phyloP scores from a whole-genome alignment of 2,329 filamentous ascomycete genomes.

The Knoxdaviesia proteae region DNA sequence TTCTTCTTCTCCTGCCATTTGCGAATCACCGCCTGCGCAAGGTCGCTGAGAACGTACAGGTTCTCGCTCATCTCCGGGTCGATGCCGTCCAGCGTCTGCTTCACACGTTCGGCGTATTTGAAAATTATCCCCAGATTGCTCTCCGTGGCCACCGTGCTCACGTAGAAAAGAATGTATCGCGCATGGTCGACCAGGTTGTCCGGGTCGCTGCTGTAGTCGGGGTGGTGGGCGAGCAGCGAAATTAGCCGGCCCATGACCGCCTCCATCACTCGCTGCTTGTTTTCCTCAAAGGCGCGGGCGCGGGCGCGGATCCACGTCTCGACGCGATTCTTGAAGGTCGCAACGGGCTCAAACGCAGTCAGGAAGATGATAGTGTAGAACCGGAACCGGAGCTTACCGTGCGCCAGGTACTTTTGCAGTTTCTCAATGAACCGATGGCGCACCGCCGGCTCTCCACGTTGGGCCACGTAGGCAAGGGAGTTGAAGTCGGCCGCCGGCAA shows the following conservation, averaged over 20 bases:
- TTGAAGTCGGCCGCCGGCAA: conserved; percentile 61
- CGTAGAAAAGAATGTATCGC: conserved; percentile 76
- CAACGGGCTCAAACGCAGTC: conserved; percentile 70
- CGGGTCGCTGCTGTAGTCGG: conserved; percentile 53
- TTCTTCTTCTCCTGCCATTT: conserved; percentile 71
- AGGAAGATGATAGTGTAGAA: conserved; percentile 86
- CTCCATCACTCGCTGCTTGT: conserved; percentile 51
- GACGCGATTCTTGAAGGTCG: conserved; percentile 51
- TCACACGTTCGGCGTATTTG: conserved; percentile 80
- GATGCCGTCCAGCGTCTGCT: conserved; percentile 70
- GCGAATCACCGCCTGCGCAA: conserved; percentile 63
- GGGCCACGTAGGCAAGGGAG: conserved; percentile 56
- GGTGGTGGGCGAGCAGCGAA: conserved; percentile 79
- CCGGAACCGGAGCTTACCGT: conserved; percentile 45
- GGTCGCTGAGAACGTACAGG: conserved; percentile 72
- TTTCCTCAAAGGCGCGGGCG: conserved; percentile 40
- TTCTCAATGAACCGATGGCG: conserved; percentile 63
- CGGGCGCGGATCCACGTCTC: conserved; percentile 81
- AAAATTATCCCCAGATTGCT: conserved; percentile 76
- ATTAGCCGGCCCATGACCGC: conserved; percentile 63
- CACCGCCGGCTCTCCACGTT: conserved; percentile 56
- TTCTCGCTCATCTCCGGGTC: conserved; percentile 45
- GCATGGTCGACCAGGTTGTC: conserved; percentile 63
- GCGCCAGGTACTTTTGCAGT: conserved; percentile 75
- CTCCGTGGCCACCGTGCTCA: conserved; percentile 63